Conservation (phyloP, 176 grass and related monocot genomes). For the Pontederia crassipes region DNA sequence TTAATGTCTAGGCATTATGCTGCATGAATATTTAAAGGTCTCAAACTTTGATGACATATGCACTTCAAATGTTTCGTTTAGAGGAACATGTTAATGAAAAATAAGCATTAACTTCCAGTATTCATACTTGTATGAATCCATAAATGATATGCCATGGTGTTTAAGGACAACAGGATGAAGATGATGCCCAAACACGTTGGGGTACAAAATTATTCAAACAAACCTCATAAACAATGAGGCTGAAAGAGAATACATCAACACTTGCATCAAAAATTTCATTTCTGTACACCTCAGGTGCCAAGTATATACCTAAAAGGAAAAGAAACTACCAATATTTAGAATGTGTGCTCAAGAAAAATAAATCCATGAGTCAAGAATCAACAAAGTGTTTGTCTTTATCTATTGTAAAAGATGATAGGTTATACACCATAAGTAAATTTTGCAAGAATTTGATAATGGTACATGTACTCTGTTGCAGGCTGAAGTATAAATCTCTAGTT, state of each 20-base stretch:
- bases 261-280: constrained; percentile 61
- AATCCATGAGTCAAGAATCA: background rate
- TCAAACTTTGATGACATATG: too few species aligned
- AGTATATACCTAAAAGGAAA: constrained; percentile 44
- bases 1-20: too few species aligned
- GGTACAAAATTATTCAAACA: background rate
- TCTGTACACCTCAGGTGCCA: constrained; percentile 68
- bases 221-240: constrained; percentile 93
- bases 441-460: too few species aligned
- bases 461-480: too few species aligned
- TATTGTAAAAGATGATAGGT: too few species aligned
- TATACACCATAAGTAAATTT: too few species aligned
- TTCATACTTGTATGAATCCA: too few species aligned
- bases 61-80: too few species aligned
- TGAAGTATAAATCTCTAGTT: too few species aligned
- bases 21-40: too few species aligned
- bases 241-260: constrained; percentile 75
- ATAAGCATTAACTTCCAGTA: too few species aligned
- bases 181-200: background rate
- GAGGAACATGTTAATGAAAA: too few species aligned
- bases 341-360: background rate
- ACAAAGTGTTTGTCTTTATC: background rate
- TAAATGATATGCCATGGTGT: background rate
- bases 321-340: background rate
- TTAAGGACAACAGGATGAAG: background rate